Evolutionary conservation across 1,284 basidiomycete species (phyloP).

Genomic region (Trametes pubescens): DNA sequence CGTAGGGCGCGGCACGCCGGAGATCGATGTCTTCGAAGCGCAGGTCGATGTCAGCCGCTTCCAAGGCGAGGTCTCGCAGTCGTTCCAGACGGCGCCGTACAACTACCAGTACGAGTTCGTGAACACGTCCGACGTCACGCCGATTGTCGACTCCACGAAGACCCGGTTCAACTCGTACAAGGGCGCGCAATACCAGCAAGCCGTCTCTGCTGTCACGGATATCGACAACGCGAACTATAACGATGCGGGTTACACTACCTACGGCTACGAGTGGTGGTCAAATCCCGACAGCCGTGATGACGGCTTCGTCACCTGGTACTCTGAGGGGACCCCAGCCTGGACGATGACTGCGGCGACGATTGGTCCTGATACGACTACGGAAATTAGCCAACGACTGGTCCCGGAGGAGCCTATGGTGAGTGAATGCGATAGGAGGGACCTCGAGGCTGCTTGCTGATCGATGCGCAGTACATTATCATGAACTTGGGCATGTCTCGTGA

Average conservation of each 20-base stretch:
- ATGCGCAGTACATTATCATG: conserved; percentile 71
- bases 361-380: conserved; percentile 60
- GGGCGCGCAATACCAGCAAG: conserved; percentile 84
- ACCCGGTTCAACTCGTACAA: conserved; percentile 76
- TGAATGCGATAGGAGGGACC: conserved; percentile 3
- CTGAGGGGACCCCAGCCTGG: conserved; percentile 69
- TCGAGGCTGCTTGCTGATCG: background rate
- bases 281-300: conserved; percentile 65
- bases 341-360: conserved; percentile 66
- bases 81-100: conserved; percentile 83
- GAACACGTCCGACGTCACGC: conserved; percentile 60
- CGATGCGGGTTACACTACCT: conserved; percentile 59
- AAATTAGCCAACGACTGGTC: conserved; percentile 71
- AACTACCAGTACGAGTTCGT: conserved; percentile 72
- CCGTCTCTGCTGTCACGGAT: conserved; percentile 70
- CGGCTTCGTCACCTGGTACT: conserved; percentile 81
- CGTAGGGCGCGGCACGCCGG: conserved; percentile 64
- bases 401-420: conserved; percentile 83
- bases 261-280: conserved; percentile 81
- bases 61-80: conserved; percentile 77
- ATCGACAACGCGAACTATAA: conserved; percentile 64
- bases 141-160: conserved; percentile 58
- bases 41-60: conserved; percentile 50
- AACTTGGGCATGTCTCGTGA: conserved; percentile 78
- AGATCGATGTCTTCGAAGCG: conserved; percentile 75